Percentiles rank a stretch among this genome's conserved stretches.
These are phyloP conservation scores for Phyllostachys edulis DNA, from an alignment of 176 grass and related monocot species.

Conservation along the genomic window DNA sequence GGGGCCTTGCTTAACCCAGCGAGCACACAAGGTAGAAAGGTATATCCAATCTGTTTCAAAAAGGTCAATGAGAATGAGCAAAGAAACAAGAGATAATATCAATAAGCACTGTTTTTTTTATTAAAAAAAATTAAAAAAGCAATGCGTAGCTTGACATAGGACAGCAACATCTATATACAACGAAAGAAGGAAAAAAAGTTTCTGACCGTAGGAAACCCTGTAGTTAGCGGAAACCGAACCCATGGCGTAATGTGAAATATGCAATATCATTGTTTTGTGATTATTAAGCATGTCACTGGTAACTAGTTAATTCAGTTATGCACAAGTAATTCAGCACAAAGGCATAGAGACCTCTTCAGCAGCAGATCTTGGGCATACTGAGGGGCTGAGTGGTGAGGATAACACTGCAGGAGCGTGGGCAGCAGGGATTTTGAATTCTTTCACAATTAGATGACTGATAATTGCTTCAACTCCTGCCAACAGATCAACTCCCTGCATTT, in stretches of 20 bases:
- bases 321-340: neutral
- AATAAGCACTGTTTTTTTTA: neutral
- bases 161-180: neutral
- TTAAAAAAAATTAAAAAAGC: neutral
- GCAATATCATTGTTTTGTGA: neutral
- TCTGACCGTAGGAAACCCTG: neutral
- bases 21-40: constrained; percentile 88
- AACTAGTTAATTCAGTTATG: constrained; percentile 1
- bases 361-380: constrained; percentile 75
- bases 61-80: neutral
- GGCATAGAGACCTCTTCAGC: constrained; percentile 73
- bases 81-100: neutral
- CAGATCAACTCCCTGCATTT: constrained; percentile 81
- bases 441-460: constrained; percentile 88
- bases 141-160: neutral
- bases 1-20: constrained; percentile 81
- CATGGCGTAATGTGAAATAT: neutral
- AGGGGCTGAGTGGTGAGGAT: constrained; percentile 53
- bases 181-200: neutral
- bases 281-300: constrained; percentile 17
- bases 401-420: constrained; percentile 84
- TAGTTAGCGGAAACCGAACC: neutral
- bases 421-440: constrained; percentile 87
- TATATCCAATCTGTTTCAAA: constrained; percentile 78
- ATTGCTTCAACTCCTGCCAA: constrained; percentile 87